These are phyloP conservation scores for Gnomoniopsis smithogilvyi DNA, from an alignment of 2,329 filamentous ascomycete genomes.

Conservation along the genomic window DNA sequence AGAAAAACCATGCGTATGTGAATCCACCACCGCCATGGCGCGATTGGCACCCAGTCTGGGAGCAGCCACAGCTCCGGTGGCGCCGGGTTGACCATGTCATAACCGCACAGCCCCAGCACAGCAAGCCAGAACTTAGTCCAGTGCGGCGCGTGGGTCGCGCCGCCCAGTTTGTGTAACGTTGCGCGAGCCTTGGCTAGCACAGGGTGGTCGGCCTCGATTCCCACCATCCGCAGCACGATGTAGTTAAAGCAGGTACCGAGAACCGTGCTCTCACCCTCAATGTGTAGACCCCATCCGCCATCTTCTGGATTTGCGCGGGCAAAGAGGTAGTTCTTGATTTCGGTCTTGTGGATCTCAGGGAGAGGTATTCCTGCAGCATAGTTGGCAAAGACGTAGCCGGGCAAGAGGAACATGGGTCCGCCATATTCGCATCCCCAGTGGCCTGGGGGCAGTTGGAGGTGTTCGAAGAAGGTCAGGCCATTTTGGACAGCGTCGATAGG, in stretches of 20 bases:
- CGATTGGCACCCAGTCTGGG: conserved; percentile 85
- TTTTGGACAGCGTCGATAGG: conserved; percentile 78
- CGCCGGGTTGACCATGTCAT: conserved; percentile 92
- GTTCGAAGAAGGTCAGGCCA: conserved; percentile 82
- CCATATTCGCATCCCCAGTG: conserved; percentile 99
- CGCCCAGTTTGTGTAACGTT: conserved; percentile 80
- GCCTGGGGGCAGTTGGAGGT: conserved; percentile 82
- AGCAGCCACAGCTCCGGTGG: conserved; percentile 92
- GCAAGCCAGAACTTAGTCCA: conserved; percentile 98
- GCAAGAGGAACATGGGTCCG: conserved; percentile 92
- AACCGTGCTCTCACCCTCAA: conserved; percentile 87
- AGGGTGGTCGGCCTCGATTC: conserved; percentile 78
- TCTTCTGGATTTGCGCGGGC: conserved; percentile 81
- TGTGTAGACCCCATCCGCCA: conserved; percentile 96
- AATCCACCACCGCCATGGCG: conserved; percentile 96
- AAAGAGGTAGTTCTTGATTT: conserved; percentile 90
- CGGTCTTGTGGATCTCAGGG: conserved; percentile 72
- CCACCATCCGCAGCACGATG: conserved; percentile 72
- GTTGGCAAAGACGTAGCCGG: conserved; percentile 80
- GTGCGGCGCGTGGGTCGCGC: conserved; percentile 79
- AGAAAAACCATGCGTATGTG: conserved; percentile 97
- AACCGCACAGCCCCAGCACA: conserved; percentile 75
- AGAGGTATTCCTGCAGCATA: conserved; percentile 88
- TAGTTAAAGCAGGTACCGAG: conserved; percentile 93
- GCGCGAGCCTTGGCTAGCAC: conserved; percentile 81